Base-by-base conservation (phyloP, 345 rosid species). In the Melaleuca alternifolia region DNA sequence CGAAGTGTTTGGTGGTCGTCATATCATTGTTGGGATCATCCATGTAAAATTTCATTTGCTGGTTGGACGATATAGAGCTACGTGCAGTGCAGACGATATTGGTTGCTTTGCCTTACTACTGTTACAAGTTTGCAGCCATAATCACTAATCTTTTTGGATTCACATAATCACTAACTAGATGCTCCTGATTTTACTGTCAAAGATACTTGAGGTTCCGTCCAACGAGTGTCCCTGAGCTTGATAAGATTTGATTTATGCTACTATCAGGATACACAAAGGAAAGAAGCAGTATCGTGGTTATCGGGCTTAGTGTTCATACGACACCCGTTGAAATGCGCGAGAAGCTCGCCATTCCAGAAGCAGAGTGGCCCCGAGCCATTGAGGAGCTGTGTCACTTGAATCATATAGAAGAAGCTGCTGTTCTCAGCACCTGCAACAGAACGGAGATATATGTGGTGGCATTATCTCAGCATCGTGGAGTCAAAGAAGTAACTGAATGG, bases 361-460 rank as follows among this genome's bases (percentile, higher is more conserved):
- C 98, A 83, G 98, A 95, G 87, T 95, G 96, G 98, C 96, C 96
- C 15, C 90, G 94, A 89, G 96, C 95, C 76, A 95, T 94, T n/a
- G 96, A 87, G 46, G 99, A 96, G 88, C 90, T 96, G 21, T 97
- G 99, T 62, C 88, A 87, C 86, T 93, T 97, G 92, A 97, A 97
- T 91, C 99, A 97, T 85, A 96, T 97, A 20, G 95, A 94, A 87
- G 96, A 94, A 89, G 96, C 96, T 85, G 95, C 98, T 83, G 95
- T 95, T 14, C 98, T 95, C 79, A 95, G 98, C 90, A 95, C 98
- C 28, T 95, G 96, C 85, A 95, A 95, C 92, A 91, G 96, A 84
- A 95, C 93, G 93, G 98, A 95, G 93, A 93, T 94, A 30, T 95
- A 95, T 88, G 94, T 94, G 52, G 92, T 94, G 51, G 98, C 95